Base-by-base conservation (phyloP, 768 basidiomycete species). In the Pisolithus marmoratus region DNA sequence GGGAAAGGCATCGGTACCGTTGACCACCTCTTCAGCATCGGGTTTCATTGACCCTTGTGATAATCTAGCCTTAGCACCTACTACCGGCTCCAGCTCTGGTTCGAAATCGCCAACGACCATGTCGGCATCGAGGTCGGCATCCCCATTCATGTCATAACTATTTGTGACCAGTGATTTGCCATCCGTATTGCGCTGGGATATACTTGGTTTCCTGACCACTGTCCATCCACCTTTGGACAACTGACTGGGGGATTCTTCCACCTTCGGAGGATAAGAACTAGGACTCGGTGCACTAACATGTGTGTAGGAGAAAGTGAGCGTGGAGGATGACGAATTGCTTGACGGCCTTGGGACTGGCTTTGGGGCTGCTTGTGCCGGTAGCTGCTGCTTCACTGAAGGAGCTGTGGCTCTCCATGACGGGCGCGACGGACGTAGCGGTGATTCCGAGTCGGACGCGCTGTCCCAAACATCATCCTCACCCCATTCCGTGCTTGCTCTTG, bases 401-500 rank as follows among this genome's bases (percentile, higher is more conserved):
- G 59, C 50, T 56, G 62, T 57, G 63, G 70, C 56, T 60, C 57
- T 72, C 76, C 75, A 77, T 17, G 75, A 68, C 40, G 78, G 59
- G 9, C 76, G 74, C n/a, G 77, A 76, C 52, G 75, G 79, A 58
- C 74, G 78, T 51, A 34, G 34, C 14, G 79, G 80, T 49, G 80
- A 83, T 67, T 88, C 87, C 43, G 83, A 83, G 70, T 91, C 89
- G 17, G 88, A 90, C 48, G 79, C 76, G 60, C 84, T 86, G 70
- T 91, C 89, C 89, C 89, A 92, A 43, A 81, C 87, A 64, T 92
- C 89, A 63, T 91, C 89, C 64, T 90, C 88, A n/a, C 72, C 85
- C 85, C 87, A 86, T 49, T 89, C 86, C 46, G 69, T 67, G 52
- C 69, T 78, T 58, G 70, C 75, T 48, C 55, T 77, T 52, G 76